phyloP scores from a whole-genome alignment of 805 yeast genomes.

The Wickerhamiella sergipiensis region DNA sequence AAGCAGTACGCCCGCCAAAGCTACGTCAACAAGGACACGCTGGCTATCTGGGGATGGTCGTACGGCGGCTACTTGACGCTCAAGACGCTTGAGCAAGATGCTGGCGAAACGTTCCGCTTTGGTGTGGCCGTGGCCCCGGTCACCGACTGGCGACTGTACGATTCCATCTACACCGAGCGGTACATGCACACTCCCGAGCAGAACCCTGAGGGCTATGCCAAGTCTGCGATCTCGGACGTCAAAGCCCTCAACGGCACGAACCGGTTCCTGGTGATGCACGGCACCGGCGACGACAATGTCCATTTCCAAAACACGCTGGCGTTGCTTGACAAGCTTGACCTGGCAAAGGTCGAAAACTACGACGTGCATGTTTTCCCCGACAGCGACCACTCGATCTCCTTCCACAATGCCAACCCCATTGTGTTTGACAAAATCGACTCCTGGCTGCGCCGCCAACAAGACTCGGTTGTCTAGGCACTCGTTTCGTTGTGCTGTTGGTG shows the following conservation, averaged over 20 bases:
- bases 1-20: slow-evolving; percentile 45
- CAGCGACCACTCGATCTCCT: slow-evolving; percentile 70
- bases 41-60: slow-evolving; percentile 97
- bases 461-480: not conserved
- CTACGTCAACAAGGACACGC: slow-evolving; percentile 53
- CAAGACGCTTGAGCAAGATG: slow-evolving; percentile 75
- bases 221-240: slow-evolving; percentile 43
- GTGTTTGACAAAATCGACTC: slow-evolving; percentile 55
- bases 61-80: slow-evolving; percentile 92
- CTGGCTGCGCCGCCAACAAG: slow-evolving; percentile 42
- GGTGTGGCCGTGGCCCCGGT: slow-evolving; percentile 98
- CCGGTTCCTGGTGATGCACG: slow-evolving; percentile 83
- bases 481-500: too few species aligned
- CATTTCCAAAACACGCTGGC: slow-evolving; percentile 82
- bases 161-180: slow-evolving; percentile 87
- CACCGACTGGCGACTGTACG: slow-evolving; percentile 85
- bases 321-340: slow-evolving; percentile 60
- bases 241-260: slow-evolving; percentile 40
- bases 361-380: slow-evolving; percentile 89
- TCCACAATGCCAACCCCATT: slow-evolving; percentile 65
- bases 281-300: slow-evolving; percentile 95
- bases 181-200: slow-evolving; percentile 76
- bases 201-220: slow-evolving; percentile 47
- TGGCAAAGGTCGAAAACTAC: slow-evolving; percentile 69
- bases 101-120: slow-evolving; percentile 59